Conservation (phyloP, 306 rosid genomes). For the Cucurbita moschata region DNA sequence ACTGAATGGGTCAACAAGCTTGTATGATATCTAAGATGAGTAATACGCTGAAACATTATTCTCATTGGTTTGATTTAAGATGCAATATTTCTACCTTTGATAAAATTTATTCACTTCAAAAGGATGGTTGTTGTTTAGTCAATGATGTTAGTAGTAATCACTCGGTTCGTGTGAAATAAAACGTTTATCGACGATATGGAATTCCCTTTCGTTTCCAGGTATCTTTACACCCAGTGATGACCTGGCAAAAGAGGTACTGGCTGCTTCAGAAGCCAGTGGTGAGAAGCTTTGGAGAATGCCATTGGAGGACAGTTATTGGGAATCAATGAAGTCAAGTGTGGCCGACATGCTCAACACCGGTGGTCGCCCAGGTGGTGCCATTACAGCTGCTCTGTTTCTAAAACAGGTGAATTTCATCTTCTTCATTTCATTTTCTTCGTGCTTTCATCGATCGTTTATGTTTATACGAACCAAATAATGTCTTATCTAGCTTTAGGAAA, state of each 20-base stretch:
- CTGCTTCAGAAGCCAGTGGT: slow-evolving; percentile 73
- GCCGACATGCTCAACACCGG: slow-evolving; percentile 97
- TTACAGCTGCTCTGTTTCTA: slow-evolving; percentile 85
- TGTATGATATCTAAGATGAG: neutral
- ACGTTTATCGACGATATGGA: slow-evolving; percentile 5
- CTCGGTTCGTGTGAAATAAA: neutral
- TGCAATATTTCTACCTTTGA: neutral
- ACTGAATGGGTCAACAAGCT: neutral
- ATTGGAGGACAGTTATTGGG: slow-evolving; percentile 96
- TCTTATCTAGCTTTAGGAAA: neutral
- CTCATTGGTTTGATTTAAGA: neutral
- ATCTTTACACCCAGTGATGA: slow-evolving; percentile 90
- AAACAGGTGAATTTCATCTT: slow-evolving; percentile 49
- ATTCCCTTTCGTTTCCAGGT: slow-evolving; percentile 32
- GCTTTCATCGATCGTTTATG: neutral
- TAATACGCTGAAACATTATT: neutral
- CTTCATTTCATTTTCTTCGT: neutral
- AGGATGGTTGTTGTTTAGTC: neutral
- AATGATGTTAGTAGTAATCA: neutral
- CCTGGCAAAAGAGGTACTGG: slow-evolving; percentile 67
- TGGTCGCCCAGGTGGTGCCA: slow-evolving; percentile 77
- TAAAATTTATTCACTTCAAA: neutral
- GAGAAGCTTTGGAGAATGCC: slow-evolving; percentile 98
- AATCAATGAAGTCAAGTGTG: slow-evolving; percentile 82
- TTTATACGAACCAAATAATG: neutral